phyloP scores from a whole-genome alignment of 768 basidiomycete species.

The Suillus placidus region DNA sequence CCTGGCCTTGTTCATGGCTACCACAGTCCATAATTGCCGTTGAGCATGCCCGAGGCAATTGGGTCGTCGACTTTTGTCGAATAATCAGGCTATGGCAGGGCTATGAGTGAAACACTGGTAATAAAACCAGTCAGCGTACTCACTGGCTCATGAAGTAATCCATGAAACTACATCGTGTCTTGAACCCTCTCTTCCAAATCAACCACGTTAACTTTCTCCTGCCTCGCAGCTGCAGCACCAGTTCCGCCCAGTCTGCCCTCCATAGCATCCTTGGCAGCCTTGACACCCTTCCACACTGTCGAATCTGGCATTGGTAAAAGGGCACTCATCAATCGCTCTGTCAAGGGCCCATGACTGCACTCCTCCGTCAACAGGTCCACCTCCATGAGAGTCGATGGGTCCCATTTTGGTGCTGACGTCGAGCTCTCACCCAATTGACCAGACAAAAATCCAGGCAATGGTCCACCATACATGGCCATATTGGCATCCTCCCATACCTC shows the following conservation, averaged over 20 bases:
- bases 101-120: slow-evolving; percentile 16
- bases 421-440: slow-evolving; percentile 35
- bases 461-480: slow-evolving; percentile 47
- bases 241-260: slow-evolving; percentile 81
- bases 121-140: slow-evolving; percentile 32
- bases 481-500: slow-evolving; percentile 97
- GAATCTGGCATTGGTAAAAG: slow-evolving; percentile 70
- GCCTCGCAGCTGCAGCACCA: slow-evolving; percentile 73
- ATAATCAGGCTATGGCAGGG: slow-evolving; percentile 62
- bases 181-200: slow-evolving; percentile 76
- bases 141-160: slow-evolving; percentile 69
- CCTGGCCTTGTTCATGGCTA: slow-evolving; percentile 82
- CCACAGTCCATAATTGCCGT: slow-evolving; percentile 72
- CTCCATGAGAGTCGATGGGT: slow-evolving; percentile 80
- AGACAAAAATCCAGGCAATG: slow-evolving; percentile 44
- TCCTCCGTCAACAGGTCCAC: slow-evolving; percentile 70
- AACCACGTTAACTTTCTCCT: slow-evolving; percentile 75
- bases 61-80: slow-evolving; percentile 88
- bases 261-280: slow-evolving; percentile 84
- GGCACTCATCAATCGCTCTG: slow-evolving; percentile 80
- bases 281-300: slow-evolving; percentile 72
- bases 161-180: slow-evolving; percentile 79
- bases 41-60: slow-evolving; percentile 91
- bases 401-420: slow-evolving; percentile 66
- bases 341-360: slow-evolving; percentile 83